Conservation (phyloP, 202 grass and related monocot genomes). For the Schoenoplectus tabernaemontani region DNA sequence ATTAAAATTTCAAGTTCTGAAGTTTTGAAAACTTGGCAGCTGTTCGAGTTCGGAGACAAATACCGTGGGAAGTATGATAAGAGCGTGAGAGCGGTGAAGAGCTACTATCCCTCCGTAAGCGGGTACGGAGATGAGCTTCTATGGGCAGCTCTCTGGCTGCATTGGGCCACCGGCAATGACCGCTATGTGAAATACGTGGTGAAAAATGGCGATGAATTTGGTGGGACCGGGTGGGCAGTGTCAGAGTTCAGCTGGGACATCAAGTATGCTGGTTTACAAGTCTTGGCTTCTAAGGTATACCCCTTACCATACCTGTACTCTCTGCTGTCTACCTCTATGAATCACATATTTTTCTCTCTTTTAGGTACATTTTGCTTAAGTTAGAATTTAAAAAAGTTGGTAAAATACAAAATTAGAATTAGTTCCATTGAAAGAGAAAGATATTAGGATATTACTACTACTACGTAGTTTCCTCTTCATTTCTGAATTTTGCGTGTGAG, state of each 20-base stretch:
- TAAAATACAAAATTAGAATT: neutral
- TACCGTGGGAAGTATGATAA: slow-evolving; percentile 43
- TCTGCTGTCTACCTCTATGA: neutral
- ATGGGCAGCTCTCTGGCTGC: slow-evolving; percentile 88
- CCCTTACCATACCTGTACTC: neutral
- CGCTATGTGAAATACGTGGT: slow-evolving; percentile 47
- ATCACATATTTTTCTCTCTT: neutral
- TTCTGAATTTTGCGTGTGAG: neutral
- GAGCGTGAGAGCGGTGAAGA: slow-evolving; percentile 50
- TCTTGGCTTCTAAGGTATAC: slow-evolving; percentile 71
- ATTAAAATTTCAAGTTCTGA: neutral
- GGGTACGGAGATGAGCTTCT: slow-evolving; percentile 80
- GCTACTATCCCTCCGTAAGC: slow-evolving; percentile 68
- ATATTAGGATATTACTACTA: neutral
- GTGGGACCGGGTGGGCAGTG: slow-evolving; percentile 65
- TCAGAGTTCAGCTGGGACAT: slow-evolving; percentile 98
- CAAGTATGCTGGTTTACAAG: slow-evolving; percentile 74
- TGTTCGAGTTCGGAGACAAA: slow-evolving; percentile 78
- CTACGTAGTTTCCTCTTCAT: neutral
- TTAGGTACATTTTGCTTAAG: neutral
- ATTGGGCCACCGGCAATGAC: slow-evolving; percentile 39
- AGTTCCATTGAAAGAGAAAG: neutral
- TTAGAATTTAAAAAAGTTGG: neutral
- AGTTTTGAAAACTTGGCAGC: slow-evolving; percentile 17
- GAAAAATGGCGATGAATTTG: slow-evolving; percentile 47